A percentile compares a stretch with the other conserved stretches of the same genome.
Evolutionary conservation across 805 yeast species (phyloP).

Genomic region (Wickerhamiella spandovensis): DNA sequence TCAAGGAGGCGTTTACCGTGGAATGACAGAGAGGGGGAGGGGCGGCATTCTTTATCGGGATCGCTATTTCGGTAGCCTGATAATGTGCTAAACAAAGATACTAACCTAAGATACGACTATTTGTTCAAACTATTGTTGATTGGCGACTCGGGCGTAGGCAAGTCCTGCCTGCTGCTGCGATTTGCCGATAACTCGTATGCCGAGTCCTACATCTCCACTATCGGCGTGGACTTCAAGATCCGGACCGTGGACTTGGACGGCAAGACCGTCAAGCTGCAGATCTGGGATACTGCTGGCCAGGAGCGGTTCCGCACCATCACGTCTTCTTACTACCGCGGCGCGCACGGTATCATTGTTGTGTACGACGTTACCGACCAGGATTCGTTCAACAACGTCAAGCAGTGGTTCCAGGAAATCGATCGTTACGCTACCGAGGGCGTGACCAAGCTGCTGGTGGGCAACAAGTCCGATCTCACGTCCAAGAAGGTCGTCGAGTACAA

Average conservation of each 20-base stretch:
- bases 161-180: slow-evolving; percentile 85
- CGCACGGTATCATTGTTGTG: slow-evolving; percentile 95
- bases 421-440: slow-evolving; percentile 97
- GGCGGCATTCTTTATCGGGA: background rate
- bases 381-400: slow-evolving; percentile 82
- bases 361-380: slow-evolving; percentile 94
- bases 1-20: background rate
- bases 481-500: slow-evolving; percentile 92
- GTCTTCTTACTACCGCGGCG: slow-evolving; percentile 94
- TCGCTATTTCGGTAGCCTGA: background rate
- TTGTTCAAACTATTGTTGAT: slow-evolving; percentile 87
- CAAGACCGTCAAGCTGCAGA: slow-evolving; percentile 91
- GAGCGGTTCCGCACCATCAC: slow-evolving; percentile 97
- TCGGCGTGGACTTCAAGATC: slow-evolving; percentile 86
- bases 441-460: slow-evolving; percentile 88
- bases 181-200: slow-evolving; percentile 97
- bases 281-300: slow-evolving; percentile 99
- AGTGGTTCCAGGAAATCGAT: slow-evolving; percentile 97
- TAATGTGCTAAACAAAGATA: background rate
- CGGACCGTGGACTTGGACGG: slow-evolving; percentile 73
- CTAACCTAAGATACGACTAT: slow-evolving; percentile 76
- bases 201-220: slow-evolving; percentile 91
- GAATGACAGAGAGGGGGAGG: background rate
- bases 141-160: slow-evolving; percentile 98
- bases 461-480: slow-evolving; percentile 87